Conservation (phyloP, 1,284 basidiomycete species). For the Spongiforma sp. region DNA sequence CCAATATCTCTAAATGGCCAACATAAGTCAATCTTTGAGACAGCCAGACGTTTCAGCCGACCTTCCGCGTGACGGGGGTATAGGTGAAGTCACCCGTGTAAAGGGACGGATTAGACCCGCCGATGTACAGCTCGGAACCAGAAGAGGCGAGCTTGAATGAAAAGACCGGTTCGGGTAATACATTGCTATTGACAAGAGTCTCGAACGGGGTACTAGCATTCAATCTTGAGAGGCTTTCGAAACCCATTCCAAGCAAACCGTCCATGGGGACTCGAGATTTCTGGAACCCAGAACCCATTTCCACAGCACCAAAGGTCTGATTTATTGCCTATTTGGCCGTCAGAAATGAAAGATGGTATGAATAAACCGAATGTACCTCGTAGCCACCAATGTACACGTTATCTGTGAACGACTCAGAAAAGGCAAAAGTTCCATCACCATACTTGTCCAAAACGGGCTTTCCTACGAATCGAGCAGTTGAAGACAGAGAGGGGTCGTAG, state of each 20-base stretch:
- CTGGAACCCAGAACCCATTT: too few species aligned
- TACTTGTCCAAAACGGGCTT: slow-evolving; percentile 33
- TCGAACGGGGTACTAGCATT: slow-evolving; percentile 18
- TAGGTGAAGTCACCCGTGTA: too few species aligned
- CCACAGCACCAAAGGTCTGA: too few species aligned
- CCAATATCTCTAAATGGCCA: slow-evolving; percentile 36
- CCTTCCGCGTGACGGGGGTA: slow-evolving; percentile 9
- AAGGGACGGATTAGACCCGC: slow-evolving; percentile 36
- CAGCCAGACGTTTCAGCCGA: too few species aligned
- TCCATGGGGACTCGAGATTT: slow-evolving; percentile 18
- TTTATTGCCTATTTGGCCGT: too few species aligned
- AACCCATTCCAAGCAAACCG: slow-evolving; percentile 27
- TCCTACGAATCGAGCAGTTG: slow-evolving; percentile 28
- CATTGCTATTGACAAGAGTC: too few species aligned
- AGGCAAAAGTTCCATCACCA: slow-evolving; percentile 36
- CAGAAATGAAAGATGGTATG: too few species aligned
- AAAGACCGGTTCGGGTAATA: too few species aligned
- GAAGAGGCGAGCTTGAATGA: too few species aligned
- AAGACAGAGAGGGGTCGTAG: slow-evolving; percentile 37
- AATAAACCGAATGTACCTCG: slow-evolving; percentile 15
- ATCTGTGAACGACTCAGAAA: slow-evolving; percentile 38
- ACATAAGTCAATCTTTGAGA: too few species aligned
- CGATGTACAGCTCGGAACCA: slow-evolving; percentile 48
- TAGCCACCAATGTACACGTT: slow-evolving; percentile 31
- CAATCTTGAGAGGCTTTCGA: slow-evolving; percentile 12